These are phyloP conservation scores for Angomonas deanei DNA, from an alignment of 208 protist genomes.

Conservation along the genomic window DNA sequence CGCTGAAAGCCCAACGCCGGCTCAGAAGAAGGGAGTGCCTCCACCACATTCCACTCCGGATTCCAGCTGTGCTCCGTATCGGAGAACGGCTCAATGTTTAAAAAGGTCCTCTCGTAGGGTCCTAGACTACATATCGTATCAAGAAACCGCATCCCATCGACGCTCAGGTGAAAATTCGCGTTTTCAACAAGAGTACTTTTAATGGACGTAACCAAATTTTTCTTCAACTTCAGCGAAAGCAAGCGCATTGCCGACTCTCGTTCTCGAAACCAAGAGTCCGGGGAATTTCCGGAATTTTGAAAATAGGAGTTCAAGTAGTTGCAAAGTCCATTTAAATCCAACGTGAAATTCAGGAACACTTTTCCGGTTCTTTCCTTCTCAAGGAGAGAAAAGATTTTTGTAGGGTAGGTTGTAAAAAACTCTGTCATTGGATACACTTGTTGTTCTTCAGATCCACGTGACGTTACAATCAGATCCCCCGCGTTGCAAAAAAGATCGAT, in stretches of 20 bases:
- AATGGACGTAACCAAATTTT: conserved; percentile 52
- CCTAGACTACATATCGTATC: conserved; percentile 52
- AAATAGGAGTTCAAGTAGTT: conserved; percentile 37
- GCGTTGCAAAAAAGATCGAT: conserved; percentile 76
- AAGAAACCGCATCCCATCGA: conserved; percentile 38
- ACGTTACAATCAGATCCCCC: conserved; percentile 71
- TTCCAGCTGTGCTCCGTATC: conserved; percentile 55
- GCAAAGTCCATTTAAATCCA: conserved; percentile 70
- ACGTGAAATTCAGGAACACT: conserved; percentile 57
- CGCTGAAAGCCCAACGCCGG: too few relatives aligned
- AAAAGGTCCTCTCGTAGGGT: conserved; percentile 55
- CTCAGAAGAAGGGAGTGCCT: too few relatives aligned
- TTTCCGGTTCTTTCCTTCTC: conserved; percentile 62
- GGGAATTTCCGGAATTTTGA: conserved; percentile 35
- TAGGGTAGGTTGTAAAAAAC: too few relatives aligned
- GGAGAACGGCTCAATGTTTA: conserved; percentile 51
- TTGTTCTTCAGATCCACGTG: conserved; percentile 35
- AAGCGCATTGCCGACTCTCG: conserved; percentile 57
- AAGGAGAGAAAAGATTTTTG: conserved; percentile 70
- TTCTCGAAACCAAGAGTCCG: conserved; percentile 53
- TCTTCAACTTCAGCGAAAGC: conserved; percentile 48
- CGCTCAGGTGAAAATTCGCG: conserved; percentile 36
- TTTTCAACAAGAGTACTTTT: conserved; percentile 51
- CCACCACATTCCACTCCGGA: conserved; percentile 79
- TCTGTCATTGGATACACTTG: conserved; percentile 55